A percentile compares a stretch with the other conserved stretches of the same genome.
Conservation (phyloP, 208 protist genomes). For the Acanthamoeba healyi region DNA sequence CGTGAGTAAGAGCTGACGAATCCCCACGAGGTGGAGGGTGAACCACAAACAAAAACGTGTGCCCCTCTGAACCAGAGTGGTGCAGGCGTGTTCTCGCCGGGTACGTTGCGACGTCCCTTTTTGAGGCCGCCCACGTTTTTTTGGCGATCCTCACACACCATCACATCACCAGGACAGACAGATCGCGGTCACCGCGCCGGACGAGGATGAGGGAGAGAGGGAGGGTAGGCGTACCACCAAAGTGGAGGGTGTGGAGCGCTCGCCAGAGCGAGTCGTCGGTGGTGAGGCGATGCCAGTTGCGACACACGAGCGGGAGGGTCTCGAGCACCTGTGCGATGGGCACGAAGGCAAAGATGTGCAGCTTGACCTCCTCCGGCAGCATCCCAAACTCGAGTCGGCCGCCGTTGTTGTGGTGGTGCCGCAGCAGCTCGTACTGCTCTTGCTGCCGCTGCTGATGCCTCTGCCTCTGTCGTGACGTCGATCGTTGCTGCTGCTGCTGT, state of each 20-base stretch:
- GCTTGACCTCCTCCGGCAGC: conserved; percentile 31
- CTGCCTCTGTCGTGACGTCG: no score
- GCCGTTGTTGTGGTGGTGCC: neutral
- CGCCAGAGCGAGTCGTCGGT: conserved; percentile 33
- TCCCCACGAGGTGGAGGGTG: no score
- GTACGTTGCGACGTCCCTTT: no score
- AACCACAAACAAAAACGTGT: no score
- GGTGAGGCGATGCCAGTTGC: neutral
- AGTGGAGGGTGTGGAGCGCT: conserved; percentile 18
- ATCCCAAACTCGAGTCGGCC: neutral
- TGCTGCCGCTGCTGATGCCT: neutral
- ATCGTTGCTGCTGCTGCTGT: no score
- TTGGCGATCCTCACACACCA: no score
- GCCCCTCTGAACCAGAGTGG: no score
- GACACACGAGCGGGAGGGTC: conserved; percentile 3
- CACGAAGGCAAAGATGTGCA: conserved; percentile 36
- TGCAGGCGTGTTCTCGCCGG: no score
- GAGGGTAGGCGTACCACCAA: neutral
- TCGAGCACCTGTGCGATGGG: neutral
- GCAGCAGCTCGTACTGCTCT: neutral
- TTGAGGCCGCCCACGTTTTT: no score
- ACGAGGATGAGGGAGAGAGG: neutral
- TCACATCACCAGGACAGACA: no score
- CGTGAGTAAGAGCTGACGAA: no score
- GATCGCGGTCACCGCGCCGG: no score